Evolutionary conservation across 1,139 yeast species (phyloP), one percentile per base, ranked within the genome.

Genomic region (Pneumocystis carinii): DNA sequence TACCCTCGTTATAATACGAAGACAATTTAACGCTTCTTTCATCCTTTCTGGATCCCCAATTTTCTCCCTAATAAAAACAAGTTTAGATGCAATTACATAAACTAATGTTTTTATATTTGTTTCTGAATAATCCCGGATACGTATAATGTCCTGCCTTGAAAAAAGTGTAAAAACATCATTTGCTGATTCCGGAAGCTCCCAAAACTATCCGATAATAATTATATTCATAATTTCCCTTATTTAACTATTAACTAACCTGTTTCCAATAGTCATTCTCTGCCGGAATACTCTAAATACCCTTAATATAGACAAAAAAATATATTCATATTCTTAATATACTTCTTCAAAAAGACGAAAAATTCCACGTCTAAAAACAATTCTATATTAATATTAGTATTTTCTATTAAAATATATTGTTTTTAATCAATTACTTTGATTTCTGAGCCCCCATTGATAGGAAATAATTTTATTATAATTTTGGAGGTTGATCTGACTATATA

Each of bases 1-100:
- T 2, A 87, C 64, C 64, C 83, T 80, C 1, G 90, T 83, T 60
- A 90, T 73, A 8, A 86, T 73, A 42, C 96, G 78, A 15, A 85
- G 71, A 69, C 90, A 84, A 67, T 84, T 86, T 59, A 87, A 73
- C 27, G 76, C 70, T 67, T 74, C 75, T 53, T 69, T 70, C n/a
- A 24, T 48, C 19, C 67, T 36, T 5, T 72, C 73, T 1, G 70
- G 71, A 10, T 64, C 65, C 1, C 19, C 57, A 6, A 68, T 70
- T 12, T 71, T 59, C 61, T 68, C 69, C 7, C 73, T 77, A 67
- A 72, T 73, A 37, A 64, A 65, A 55, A 75, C 74, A 64, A 77
- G 74, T 65, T 75, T 75, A 59, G 67, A 68, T 27, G 74, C 72
- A 0, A 83, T 69, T 1, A 78, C 74, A 59, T 80, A 72, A 2